Base-by-base conservation (phyloP, 768 basidiomycete genomes). In the Psilocybe cubensis region DNA sequence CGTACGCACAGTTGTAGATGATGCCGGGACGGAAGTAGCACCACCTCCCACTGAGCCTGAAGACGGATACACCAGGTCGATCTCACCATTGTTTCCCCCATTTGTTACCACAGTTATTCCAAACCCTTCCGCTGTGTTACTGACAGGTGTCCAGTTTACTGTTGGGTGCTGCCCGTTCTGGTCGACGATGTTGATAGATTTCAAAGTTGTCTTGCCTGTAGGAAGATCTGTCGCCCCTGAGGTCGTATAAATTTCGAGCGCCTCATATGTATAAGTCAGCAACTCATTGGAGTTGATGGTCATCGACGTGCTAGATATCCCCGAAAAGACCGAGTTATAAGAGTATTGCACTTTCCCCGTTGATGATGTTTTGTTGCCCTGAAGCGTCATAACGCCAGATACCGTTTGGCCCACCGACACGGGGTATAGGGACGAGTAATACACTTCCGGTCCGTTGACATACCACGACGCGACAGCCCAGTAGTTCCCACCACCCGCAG, bases 191-290 rank as follows among this genome's bases (percentile, higher is more conserved):
- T 23, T 52, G 20, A 52, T 52, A 4, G 35, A 18, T 23, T 23
- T 52, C 38, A 52, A 23, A 0, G 50, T 33, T 24, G 50, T 52
- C 35, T 40, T 38, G 5, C 50, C 50, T 4, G 17, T 27, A 5
- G 50, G 50, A 6, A 52, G 25, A 27, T 27, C 21, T 2, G 50
- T 10, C 6, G 50, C 35, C 4, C 35, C 35, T 7, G 50, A 24
- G 11, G 50, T 41, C 1, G 50, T 52, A 38, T 52, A 52, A 11
- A 52, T 52, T 25, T 52, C 50, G 4, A 52, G 40, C 50, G 50
- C 50, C 38, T 52, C 35, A 23, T 52, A 52, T 4, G 50, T n/a
- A 25, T 52, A 52, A 11, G 35, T 41, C 10, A 52, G 35, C 6
- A 52, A n/a, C 8, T 52, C 50, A 21, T 38, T 52, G 23, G 50